Base-by-base conservation (phyloP, 2,329 filamentous ascomycete species). In the Aspergillus pseudoterreus region DNA sequence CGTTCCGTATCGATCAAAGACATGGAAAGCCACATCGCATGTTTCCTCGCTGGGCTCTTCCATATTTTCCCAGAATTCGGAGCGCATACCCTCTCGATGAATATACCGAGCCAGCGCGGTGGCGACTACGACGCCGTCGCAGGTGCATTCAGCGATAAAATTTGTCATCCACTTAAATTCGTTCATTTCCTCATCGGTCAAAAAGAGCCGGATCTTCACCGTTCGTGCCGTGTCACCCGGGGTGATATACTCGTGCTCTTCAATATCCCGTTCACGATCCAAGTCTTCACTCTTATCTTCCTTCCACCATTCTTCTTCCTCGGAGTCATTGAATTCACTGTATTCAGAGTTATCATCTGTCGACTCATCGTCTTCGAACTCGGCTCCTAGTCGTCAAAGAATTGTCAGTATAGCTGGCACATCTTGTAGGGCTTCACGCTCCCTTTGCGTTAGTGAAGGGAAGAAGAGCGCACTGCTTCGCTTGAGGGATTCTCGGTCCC, bases 1-100 rank as follows among this genome's bases (percentile, higher is more conserved):
- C 47, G 60, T 60, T 41, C 71, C 72, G 50, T 73, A 74, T 21
- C 66, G 58, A 51, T 74, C 66, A 52, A 74, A 72, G 4, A 75
- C 46, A 8, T 64, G 53, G 51, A 72, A 55, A 12, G 65, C 70
- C n/a, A 75, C 51, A 14, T 53, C 32, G 43, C 62, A 61, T 15
- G 62, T 59, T 33, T 68, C 66, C 50, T 57, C 41, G 39, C 59
- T 59, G 24, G 56, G 56, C 47, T 52, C 55, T 47, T 73, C 66
- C 65, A 74, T 72, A 3, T 64, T 50, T 24, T 53, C 39, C 61
- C 64, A 69, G 57, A 73, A 73, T 58, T 59, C 14, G 33, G 42
- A 32, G 53, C 57, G 50, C 12, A 70, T 66, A 12, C 15, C n/a
- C 21, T 57, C 50, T 44, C 60, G 57, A 24, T 54, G 8, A 35